Percentiles rank a stretch among this genome's conserved stretches.
These are phyloP conservation scores for Lichtheimia corymbifera DNA, from an alignment of 371 early-diverging fungal genomes.

Conservation along the genomic window DNA sequence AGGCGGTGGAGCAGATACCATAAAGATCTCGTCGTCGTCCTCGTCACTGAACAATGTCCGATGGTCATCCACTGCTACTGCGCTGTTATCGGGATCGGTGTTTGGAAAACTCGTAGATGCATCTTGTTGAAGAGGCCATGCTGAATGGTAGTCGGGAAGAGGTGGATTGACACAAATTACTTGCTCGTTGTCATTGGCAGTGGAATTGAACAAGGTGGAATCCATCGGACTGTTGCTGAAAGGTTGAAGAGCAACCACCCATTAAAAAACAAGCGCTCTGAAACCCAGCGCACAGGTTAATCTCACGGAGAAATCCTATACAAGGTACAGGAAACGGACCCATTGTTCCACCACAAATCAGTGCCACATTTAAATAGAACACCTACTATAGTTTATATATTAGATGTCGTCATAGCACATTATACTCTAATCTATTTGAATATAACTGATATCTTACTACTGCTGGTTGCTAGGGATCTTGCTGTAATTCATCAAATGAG, in stretches of 20 bases:
- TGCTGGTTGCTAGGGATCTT: too few relatives aligned
- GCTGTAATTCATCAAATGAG: too few relatives aligned
- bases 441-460: too few relatives aligned
- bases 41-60: slow-evolving; percentile 6
- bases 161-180: slow-evolving; percentile 6
- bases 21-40: slow-evolving; percentile 13
- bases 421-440: too few relatives aligned
- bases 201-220: slow-evolving; percentile 8
- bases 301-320: too few relatives aligned
- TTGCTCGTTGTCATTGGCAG: slow-evolving; percentile 6
- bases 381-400: too few relatives aligned
- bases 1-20: slow-evolving; percentile 19
- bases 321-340: too few relatives aligned
- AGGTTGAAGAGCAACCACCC: not conserved
- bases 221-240: slow-evolving; percentile 8
- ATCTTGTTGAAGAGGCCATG: slow-evolving; percentile 1
- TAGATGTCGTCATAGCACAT: too few relatives aligned
- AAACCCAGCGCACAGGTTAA: too few relatives aligned
- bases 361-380: too few relatives aligned
- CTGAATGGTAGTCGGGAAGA: not conserved
- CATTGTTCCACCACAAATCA: too few relatives aligned
- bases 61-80: not conserved
- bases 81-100: not conserved
- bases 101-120: not conserved
- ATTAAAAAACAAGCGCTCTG: not conserved